phyloP scores from a whole-genome alignment of 192 early-diverging fungal genomes.

The Fimicolochytrium jonesii region DNA sequence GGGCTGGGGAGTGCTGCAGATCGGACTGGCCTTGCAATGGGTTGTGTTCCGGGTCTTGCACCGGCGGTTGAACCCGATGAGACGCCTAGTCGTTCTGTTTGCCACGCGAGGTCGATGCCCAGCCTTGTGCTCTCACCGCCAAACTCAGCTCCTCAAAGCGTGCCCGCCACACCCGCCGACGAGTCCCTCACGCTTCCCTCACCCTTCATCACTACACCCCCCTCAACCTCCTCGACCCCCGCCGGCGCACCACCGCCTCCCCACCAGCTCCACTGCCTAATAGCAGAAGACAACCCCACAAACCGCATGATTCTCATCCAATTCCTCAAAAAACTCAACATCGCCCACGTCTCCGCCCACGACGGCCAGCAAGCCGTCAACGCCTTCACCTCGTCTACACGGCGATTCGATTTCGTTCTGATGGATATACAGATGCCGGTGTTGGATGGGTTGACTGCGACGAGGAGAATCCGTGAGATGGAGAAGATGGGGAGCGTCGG shows the following conservation, averaged over 20 bases:
- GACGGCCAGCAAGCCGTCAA: conserved; percentile 9
- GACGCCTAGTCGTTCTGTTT: too few relatives aligned
- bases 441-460: background rate
- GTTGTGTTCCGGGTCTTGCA: too few relatives aligned
- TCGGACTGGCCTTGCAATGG: too few relatives aligned
- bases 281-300: conserved; percentile 13
- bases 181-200: background rate
- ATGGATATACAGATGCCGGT: conserved; percentile 11
- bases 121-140: too few relatives aligned
- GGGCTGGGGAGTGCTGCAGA: too few relatives aligned
- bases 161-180: background rate
- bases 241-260: background rate
- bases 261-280: conserved; percentile 13
- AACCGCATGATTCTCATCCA: conserved; percentile 21
- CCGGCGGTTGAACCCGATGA: too few relatives aligned
- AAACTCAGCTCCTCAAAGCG: too few relatives aligned
- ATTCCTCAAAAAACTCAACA: conserved; percentile 13
- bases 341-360: conserved; percentile 1
- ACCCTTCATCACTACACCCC: background rate
- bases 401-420: conserved; percentile 4
- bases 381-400: background rate
- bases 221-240: background rate
- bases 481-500: too few relatives aligned
- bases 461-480: background rate
- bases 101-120: too few relatives aligned